Conservation (phyloP, 208 protist genomes). For the Acanthamoeba healyi region DNA sequence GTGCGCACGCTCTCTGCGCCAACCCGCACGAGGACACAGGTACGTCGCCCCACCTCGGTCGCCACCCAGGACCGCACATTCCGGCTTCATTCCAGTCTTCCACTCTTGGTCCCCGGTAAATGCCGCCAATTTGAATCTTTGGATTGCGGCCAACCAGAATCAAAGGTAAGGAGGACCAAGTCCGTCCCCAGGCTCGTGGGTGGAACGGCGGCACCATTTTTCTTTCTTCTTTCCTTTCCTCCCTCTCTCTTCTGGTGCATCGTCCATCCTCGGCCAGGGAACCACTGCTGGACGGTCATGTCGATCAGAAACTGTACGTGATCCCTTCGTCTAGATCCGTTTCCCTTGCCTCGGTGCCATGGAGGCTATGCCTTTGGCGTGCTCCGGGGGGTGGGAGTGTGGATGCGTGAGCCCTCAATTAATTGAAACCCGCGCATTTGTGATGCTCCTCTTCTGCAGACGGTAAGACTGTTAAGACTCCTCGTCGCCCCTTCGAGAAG, state of each 20-base stretch:
- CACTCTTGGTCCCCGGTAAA: background rate
- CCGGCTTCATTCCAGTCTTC: background rate
- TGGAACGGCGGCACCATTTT: background rate
- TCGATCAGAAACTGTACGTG: slow-evolving; percentile 64
- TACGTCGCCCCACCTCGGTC: background rate
- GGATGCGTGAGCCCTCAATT: too few relatives aligned
- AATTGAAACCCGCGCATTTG: too few relatives aligned
- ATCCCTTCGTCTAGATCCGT: background rate
- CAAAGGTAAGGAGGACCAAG: background rate
- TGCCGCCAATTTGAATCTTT: background rate
- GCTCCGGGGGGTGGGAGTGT: too few relatives aligned
- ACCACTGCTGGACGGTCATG: slow-evolving; percentile 52
- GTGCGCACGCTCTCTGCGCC: background rate
- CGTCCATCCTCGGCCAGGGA: slow-evolving; percentile 56
- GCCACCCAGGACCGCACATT: background rate
- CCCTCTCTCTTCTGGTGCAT: slow-evolving; percentile 71
- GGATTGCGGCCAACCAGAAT: background rate
- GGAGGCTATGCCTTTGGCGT: background rate
- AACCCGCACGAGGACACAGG: background rate
- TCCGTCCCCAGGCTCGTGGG: too few relatives aligned
- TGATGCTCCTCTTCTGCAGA: slow-evolving; percentile 66
- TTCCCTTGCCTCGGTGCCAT: background rate
- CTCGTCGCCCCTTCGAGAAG: slow-evolving; percentile 99
- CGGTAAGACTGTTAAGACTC: slow-evolving; percentile 97
- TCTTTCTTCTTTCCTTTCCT: slow-evolving; percentile 70